A percentile compares a stretch with the other conserved stretches of the same genome.
phyloP scores from a whole-genome alignment of 2,329 filamentous ascomycete species.

The Fusarium duplospermum region DNA sequence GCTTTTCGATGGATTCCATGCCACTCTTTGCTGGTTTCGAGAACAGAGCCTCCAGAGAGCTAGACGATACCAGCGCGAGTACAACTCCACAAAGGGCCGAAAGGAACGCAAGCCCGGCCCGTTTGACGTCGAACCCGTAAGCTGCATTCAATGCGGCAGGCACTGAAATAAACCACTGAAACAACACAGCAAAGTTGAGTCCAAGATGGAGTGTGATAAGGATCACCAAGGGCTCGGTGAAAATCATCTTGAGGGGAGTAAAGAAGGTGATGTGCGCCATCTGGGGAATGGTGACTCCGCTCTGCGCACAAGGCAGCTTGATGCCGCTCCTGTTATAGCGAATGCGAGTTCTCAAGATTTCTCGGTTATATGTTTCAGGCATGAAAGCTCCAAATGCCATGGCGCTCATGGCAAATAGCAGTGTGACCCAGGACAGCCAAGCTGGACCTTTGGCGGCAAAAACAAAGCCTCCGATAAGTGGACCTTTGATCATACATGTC shows the following conservation, averaged over 20 bases:
- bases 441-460: constrained; percentile 12
- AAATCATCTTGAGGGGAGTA: constrained; percentile 13
- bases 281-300: neutral
- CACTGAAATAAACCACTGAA: constrained; percentile 15
- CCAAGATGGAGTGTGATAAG: constrained; percentile 5
- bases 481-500: neutral
- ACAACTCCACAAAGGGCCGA: constrained; percentile 1
- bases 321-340: constrained; percentile 10
- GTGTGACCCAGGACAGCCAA: constrained; percentile 15
- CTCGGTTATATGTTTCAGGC: constrained; percentile 14
- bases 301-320: constrained; percentile 11
- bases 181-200: constrained; percentile 11
- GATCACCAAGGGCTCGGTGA: constrained; percentile 13
- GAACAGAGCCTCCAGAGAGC: constrained; percentile 5
- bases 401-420: constrained; percentile 4
- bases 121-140: neutral
- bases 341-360: constrained; percentile 16
- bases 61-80: neutral
- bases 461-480: constrained; percentile 10
- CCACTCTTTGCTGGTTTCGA: neutral
- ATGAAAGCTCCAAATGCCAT: constrained; percentile 16
- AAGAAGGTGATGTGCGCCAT: constrained; percentile 12
- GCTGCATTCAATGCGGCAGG: constrained; percentile 4
- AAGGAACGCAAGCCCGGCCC: constrained; percentile 7
- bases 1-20: constrained; percentile 10